These are phyloP conservation scores for Butyriboletus loyo DNA, from an alignment of 768 basidiomycete species.

Conservation along the genomic window DNA sequence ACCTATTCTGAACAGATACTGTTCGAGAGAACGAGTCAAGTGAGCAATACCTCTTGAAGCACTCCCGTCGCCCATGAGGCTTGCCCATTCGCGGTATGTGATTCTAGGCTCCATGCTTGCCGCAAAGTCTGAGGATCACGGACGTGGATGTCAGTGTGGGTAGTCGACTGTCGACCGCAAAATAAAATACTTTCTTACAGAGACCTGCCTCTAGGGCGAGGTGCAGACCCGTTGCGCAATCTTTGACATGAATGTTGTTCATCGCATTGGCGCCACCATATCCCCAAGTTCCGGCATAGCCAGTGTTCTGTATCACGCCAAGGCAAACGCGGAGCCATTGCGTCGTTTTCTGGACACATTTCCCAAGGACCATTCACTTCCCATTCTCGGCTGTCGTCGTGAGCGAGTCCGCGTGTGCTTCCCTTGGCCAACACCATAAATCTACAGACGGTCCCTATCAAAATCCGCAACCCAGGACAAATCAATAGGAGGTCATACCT, in stretches of 20 bases:
- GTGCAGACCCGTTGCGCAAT: slow-evolving; percentile 35
- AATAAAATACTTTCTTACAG: slow-evolving; percentile 29
- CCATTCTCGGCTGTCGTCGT: neutral
- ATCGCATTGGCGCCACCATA: slow-evolving; percentile 39
- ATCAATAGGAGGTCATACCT: slow-evolving; percentile 17
- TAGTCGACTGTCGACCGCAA: too few relatives aligned
- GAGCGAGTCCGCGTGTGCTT: neutral
- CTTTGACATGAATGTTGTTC: slow-evolving; percentile 41
- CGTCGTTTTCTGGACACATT: slow-evolving; percentile 38
- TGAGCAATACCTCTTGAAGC: neutral
- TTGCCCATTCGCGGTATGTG: slow-evolving; percentile 31
- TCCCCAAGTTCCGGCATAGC: slow-evolving; percentile 44
- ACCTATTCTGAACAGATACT: slow-evolving; percentile 36
- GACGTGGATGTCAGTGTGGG: neutral
- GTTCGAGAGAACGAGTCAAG: neutral
- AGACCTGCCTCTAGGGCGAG: slow-evolving; percentile 40
- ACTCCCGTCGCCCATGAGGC: slow-evolving; percentile 38
- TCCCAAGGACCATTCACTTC: neutral
- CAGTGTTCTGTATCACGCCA: slow-evolving; percentile 29
- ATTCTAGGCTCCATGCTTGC: slow-evolving; percentile 29
- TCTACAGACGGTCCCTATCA: slow-evolving; percentile 21
- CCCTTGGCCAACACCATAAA: slow-evolving; percentile 45
- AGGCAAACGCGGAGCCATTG: slow-evolving; percentile 37
- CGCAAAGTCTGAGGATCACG: slow-evolving; percentile 33
- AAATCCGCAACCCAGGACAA: neutral